Base-by-base conservation (phyloP, 2,329 filamentous ascomycete species). In the Diplodia scrobiculata region DNA sequence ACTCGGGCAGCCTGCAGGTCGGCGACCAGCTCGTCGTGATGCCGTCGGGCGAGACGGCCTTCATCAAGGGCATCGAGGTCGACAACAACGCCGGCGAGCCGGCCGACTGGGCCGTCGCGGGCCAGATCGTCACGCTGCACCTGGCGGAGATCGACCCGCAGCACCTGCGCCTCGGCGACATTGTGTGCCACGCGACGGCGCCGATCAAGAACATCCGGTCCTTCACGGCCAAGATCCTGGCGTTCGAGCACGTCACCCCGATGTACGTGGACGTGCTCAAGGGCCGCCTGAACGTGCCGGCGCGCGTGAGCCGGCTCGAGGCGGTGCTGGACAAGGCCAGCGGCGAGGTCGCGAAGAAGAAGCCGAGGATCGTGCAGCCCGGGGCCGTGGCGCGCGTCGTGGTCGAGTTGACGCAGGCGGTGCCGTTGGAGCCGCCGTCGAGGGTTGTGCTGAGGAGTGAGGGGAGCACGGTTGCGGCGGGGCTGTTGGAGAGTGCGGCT, bases 181-280 rank as follows among this genome's bases (percentile, higher is more conserved):
- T 98, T 19, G 79, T 97, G n/a, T 97, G 92, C 78, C 84, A 86
- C 55, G 83, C 87, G 0, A 82, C 83, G 1, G 79, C 84, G 1
- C 89, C 92, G 0, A 88, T 97, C 38, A 79, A 82, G 29, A 90
- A 89, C 67, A 82, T 91, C 67, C 89, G 89, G 66, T 84, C 82
- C 0, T 93, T 98, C 72, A 91, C 86, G 1, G 87, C 90, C 68
- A 96, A 96, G 77, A 87, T 95, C 11, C 84, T 97, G 66, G 92
- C 93, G 0, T 96, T 98, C 72, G 92, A 97, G 68, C 89, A 94
- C 69, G 79, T 99, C 17, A 89, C 93, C 78, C 94, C 94, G 0
- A 95, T 94, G 86, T 86, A 87, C 27, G 86, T 98, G 10, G 94
- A 98, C 73, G 87, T 99, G 9, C 93, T 97, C 76, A 84, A 92